Evolutionary conservation across 805 yeast species (phyloP).

Genomic region (Yarrowia porcina): DNA sequence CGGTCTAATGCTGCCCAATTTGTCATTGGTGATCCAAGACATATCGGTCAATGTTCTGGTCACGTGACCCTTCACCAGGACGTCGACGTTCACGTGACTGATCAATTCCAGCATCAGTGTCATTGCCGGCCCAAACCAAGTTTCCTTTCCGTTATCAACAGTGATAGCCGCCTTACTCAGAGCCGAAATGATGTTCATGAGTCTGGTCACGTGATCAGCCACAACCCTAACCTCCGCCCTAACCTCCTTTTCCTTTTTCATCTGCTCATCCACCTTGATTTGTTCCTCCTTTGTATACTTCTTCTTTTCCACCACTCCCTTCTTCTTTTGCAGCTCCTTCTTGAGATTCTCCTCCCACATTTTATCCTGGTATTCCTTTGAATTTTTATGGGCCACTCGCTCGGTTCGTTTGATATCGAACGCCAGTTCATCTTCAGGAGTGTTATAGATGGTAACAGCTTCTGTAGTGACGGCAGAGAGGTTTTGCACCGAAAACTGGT

Average conservation of each 20-base stretch:
- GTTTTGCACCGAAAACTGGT: constrained; percentile 43
- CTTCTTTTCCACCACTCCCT: constrained; percentile 36
- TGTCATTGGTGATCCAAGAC: constrained; percentile 44
- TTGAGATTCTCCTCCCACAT: constrained; percentile 89
- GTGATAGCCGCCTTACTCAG: constrained; percentile 49
- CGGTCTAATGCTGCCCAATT: constrained; percentile 50
- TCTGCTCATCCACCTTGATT: constrained; percentile 55
- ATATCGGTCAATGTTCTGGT: constrained; percentile 37
- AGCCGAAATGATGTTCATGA: constrained; percentile 51
- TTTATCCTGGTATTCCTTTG: constrained; percentile 78
- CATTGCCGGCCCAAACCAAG: constrained; percentile 74
- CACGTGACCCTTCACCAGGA: background rate
- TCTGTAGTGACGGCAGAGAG: constrained; percentile 41
- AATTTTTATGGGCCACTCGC: constrained; percentile 58
- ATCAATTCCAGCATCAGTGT: constrained; percentile 48
- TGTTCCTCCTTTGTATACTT: constrained; percentile 79
- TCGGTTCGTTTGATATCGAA: constrained; percentile 48
- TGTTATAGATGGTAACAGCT: constrained; percentile 57
- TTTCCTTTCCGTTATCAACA: constrained; percentile 60
- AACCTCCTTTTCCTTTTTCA: constrained; percentile 57
- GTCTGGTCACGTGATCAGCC: constrained; percentile 45
- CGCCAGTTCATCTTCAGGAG: constrained; percentile 66
- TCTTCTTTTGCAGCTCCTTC: constrained; percentile 52
- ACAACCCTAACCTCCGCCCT: constrained; percentile 47
- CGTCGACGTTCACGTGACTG: constrained; percentile 34